These are phyloP conservation scores for Hamigera avellanea DNA, from an alignment of 495 filamentous ascomycete genomes.

Conservation along the genomic window DNA sequence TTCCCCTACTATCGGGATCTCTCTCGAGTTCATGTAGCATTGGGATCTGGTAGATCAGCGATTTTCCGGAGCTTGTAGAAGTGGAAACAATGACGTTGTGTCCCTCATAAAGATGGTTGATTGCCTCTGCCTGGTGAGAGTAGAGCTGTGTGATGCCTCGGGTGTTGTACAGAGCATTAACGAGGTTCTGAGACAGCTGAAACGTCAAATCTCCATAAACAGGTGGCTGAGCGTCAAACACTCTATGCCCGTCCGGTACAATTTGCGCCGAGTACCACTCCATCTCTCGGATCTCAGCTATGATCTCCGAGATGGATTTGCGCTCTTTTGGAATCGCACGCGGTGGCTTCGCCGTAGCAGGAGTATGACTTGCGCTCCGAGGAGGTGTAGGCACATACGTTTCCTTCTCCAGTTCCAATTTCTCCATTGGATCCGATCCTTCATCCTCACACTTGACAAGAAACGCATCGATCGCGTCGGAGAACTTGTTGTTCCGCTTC, in stretches of 20 bases:
- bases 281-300: constrained; percentile 67
- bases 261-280: constrained; percentile 90
- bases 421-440: constrained; percentile 53
- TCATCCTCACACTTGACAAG: constrained; percentile 60
- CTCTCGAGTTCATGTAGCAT: constrained; percentile 81
- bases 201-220: constrained; percentile 81
- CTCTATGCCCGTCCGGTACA: constrained; percentile 85
- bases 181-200: constrained; percentile 74
- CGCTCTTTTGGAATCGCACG: constrained; percentile 70
- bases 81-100: constrained; percentile 87
- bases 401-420: constrained; percentile 38
- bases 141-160: constrained; percentile 80
- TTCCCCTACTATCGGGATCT: constrained; percentile 64
- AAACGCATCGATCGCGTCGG: constrained; percentile 64
- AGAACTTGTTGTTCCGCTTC: constrained; percentile 81
- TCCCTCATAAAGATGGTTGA: constrained; percentile 77
- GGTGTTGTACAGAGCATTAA: constrained; percentile 90
- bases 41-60: constrained; percentile 90
- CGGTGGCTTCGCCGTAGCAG: constrained; percentile 32
- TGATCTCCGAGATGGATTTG: constrained; percentile 72
- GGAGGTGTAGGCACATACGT: constrained; percentile 35
- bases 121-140: constrained; percentile 88
- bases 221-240: constrained; percentile 78
- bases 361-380: constrained; percentile 39
- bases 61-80: constrained; percentile 93